Percentiles rank a stretch among this genome's conserved stretches.
Evolutionary conservation across 495 filamentous ascomycete species (phyloP).

Genomic region (Hypoxylon lienhwacheense): DNA sequence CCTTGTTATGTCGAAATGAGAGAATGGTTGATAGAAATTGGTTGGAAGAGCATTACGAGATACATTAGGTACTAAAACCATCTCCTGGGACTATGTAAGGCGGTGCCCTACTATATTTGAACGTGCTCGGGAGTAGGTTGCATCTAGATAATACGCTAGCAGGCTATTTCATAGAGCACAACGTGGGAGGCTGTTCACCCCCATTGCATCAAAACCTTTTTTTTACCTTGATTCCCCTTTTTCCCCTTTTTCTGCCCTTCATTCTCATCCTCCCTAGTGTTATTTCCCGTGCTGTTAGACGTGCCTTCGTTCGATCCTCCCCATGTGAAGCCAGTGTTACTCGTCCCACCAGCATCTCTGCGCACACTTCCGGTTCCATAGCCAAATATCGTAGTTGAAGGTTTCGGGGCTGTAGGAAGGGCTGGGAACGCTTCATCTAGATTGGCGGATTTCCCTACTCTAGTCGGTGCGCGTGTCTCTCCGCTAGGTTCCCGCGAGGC

Average conservation of each 20-base stretch:
- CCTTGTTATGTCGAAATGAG: too few species aligned
- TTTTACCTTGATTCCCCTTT: slow-evolving; percentile 78
- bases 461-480: slow-evolving; percentile 33
- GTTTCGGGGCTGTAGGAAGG: slow-evolving; percentile 75
- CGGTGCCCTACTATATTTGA: too few species aligned
- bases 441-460: slow-evolving; percentile 22
- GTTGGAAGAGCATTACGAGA: too few species aligned
- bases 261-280: slow-evolving; percentile 41
- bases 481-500: slow-evolving; percentile 30
- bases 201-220: slow-evolving; percentile 71
- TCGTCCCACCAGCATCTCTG: slow-evolving; percentile 57
- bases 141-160: too few species aligned
- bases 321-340: slow-evolving; percentile 49
- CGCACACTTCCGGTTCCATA: slow-evolving; percentile 72
- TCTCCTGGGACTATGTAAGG: too few species aligned
- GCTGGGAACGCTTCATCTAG: slow-evolving; percentile 74
- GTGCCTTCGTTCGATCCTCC: slow-evolving; percentile 15
- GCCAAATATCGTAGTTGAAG: slow-evolving; percentile 76
- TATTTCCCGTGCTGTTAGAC: slow-evolving; percentile 8
- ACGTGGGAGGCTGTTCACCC: slow-evolving; percentile 36
- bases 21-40: too few species aligned
- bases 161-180: too few species aligned
- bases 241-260: slow-evolving; percentile 53
- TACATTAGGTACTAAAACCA: too few species aligned
- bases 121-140: too few species aligned